Conservation (phyloP, 495 filamentous ascomycete species). For the Aspergillus kassunensis region DNA sequence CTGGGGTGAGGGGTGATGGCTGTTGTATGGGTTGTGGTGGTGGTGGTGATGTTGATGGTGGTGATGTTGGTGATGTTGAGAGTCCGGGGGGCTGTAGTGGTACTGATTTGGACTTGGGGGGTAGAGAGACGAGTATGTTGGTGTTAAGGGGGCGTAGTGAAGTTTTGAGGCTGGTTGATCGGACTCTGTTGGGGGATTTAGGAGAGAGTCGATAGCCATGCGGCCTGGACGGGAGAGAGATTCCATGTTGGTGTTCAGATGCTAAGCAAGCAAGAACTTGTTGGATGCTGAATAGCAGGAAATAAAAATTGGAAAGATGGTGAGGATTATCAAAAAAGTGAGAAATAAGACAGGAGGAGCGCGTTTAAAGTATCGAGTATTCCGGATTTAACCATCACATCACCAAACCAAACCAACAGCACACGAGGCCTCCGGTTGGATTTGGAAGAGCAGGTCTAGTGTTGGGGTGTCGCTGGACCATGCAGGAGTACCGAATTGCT, state of each 20-base stretch:
- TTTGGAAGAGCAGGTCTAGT: conserved; percentile 17
- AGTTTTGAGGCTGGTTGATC: conserved; percentile 13
- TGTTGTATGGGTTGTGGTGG: conserved; percentile 13
- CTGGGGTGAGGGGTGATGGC: conserved; percentile 8
- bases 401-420: no score
- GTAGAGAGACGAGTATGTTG: conserved; percentile 30
- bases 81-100: conserved; percentile 22
- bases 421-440: conserved; percentile 21
- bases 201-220: conserved; percentile 40
- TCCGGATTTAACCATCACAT: no score
- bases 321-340: no score
- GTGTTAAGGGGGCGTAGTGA: conserved; percentile 14
- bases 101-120: conserved; percentile 30
- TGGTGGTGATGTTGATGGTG: conserved; percentile 28
- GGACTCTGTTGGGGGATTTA: conserved; percentile 29
- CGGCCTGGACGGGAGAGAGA: conserved; percentile 28
- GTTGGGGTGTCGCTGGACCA: conserved; percentile 17
- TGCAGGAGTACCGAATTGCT: conserved; percentile 26
- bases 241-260: conserved; percentile 8
- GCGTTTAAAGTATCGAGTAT: no score
- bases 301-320: no score
- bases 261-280: no score
- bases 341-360: no score
- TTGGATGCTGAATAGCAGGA: no score
- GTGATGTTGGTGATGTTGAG: conserved; percentile 1